Base-by-base conservation (phyloP, 805 yeast genomes). In the Wickerhamomyces chambardii region DNA sequence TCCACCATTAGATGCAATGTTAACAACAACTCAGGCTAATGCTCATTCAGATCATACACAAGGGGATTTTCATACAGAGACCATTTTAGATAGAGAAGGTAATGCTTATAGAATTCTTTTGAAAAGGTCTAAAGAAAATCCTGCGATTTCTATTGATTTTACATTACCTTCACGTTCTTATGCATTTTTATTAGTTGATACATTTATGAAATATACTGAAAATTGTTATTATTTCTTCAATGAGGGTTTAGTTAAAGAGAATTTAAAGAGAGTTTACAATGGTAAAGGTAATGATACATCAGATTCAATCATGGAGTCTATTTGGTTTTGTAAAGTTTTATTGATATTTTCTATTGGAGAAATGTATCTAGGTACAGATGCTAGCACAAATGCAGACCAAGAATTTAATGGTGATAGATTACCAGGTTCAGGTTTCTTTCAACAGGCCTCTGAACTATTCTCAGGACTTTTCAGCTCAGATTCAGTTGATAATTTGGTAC, bases 141-240 rank as follows among this genome's bases (percentile, higher is more conserved):
- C 84, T 0, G 82, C 83, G 1, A 64, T 78, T 6, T 68, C 80
- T 17, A 83, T 80, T 17, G 78, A 79, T 47, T 80, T 81, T 50
- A 71, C 84, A 1, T 59, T 83, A 15, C 94, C 94, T 1, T 75
- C 85, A 10, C 82, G 80, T 44, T 73, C 84, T 4, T 81, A 82
- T 53, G 87, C 90, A 7, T 70, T 79, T 70, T 53, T 80, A 12
- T 58, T 83, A 33, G 83, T 83, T 12, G 90, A 83, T 50, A 78
- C 85, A 0, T 83, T 83, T 45, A 70, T 83, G 35, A 78, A 80
- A 34, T 83, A 81, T 54, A 83, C 83, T 47, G 90, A 82, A 54
- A 92, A 89, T 1, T 83, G 94, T 46, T 83, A 82, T 53, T 83
- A 83, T 57, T 83, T 83, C 48, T 83, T 83, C 61, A 83, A 83